phyloP scores from a whole-genome alignment of 139 green algal genomes.

The Tetraselmis chui region DNA sequence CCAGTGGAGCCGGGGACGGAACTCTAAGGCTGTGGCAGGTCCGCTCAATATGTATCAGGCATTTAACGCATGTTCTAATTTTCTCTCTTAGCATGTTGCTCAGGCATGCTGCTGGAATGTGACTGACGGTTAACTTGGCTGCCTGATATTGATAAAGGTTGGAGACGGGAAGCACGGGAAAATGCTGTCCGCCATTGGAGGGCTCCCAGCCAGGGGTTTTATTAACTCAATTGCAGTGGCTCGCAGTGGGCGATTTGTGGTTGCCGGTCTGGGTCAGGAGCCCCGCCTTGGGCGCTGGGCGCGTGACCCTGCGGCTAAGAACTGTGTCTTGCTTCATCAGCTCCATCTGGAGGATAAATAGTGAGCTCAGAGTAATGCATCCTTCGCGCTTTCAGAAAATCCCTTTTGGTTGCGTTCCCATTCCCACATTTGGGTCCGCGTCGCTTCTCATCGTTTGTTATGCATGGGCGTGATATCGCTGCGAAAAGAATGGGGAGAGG shows the following conservation, averaged over 20 bases:
- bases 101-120: too few relatives aligned
- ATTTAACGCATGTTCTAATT: too few relatives aligned
- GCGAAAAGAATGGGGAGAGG: too few relatives aligned
- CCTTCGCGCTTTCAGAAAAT: too few relatives aligned
- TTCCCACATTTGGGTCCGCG: too few relatives aligned
- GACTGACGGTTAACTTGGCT: too few relatives aligned
- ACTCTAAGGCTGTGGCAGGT: constrained; percentile 77
- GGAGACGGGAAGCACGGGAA: constrained; percentile 4
- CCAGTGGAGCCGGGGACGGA: constrained; percentile 80
- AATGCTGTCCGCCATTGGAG: constrained; percentile 33
- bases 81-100: too few relatives aligned
- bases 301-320: constrained; percentile 52
- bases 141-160: not conserved
- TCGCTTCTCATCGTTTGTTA: too few relatives aligned
- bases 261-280: constrained; percentile 88
- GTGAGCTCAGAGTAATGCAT: too few relatives aligned
- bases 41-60: too few relatives aligned
- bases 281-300: constrained; percentile 86
- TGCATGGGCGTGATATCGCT: too few relatives aligned
- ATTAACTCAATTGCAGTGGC: constrained; percentile 82
- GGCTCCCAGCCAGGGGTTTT: constrained; percentile 72
- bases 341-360: constrained; percentile 21
- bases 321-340: constrained; percentile 77
- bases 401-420: too few relatives aligned
- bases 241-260: constrained; percentile 55